Percentiles rank a stretch among this genome's conserved stretches.
Conservation (phyloP, 805 yeast species). For the Wickerhamomyces strasburgensis region DNA sequence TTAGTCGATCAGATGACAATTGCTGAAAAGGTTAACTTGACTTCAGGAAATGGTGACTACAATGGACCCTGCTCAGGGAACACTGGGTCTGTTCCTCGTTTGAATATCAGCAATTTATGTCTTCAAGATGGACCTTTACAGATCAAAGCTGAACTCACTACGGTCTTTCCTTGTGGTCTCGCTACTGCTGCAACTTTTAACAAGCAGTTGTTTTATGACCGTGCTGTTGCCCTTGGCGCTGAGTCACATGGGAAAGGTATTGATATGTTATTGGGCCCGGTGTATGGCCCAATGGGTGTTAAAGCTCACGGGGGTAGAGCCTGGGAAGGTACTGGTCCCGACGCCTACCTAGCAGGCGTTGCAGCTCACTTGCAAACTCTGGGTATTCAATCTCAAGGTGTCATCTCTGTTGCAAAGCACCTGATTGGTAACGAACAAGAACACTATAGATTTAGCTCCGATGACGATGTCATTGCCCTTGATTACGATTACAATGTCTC, state of each 20-base stretch:
- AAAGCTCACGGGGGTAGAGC: constrained; percentile 61
- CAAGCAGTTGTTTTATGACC: constrained; percentile 41
- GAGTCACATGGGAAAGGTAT: constrained; percentile 53
- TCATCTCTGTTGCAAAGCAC: constrained; percentile 52
- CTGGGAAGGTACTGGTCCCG: constrained; percentile 62
- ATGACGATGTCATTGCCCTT: constrained; percentile 44
- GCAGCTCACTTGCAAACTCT: constrained; percentile 47
- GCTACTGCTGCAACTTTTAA: constrained; percentile 58
- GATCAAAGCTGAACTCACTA: constrained; percentile 51
- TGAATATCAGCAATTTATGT: constrained; percentile 51
- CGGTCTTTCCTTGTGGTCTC: constrained; percentile 54
- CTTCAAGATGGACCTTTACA: constrained; percentile 64
- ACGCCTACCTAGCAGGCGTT: constrained; percentile 56
- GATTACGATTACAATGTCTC: constrained; percentile 40
- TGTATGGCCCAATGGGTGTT: constrained; percentile 55
- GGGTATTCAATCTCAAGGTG: constrained; percentile 56
- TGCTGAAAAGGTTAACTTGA: constrained; percentile 55
- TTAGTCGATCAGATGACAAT: constrained; percentile 53
- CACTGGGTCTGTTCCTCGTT: constrained; percentile 51
- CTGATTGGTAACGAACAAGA: constrained; percentile 62
- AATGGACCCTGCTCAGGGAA: constrained; percentile 60
- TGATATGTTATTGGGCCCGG: constrained; percentile 52
- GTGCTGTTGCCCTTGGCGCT: constrained; percentile 54
- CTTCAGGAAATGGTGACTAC: constrained; percentile 63
- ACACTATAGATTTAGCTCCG: constrained; percentile 50